A percentile compares a stretch with the other conserved stretches of the same genome.
These are phyloP conservation scores for Calvatia gigantea DNA, from an alignment of 768 basidiomycete genomes.

Conservation along the genomic window DNA sequence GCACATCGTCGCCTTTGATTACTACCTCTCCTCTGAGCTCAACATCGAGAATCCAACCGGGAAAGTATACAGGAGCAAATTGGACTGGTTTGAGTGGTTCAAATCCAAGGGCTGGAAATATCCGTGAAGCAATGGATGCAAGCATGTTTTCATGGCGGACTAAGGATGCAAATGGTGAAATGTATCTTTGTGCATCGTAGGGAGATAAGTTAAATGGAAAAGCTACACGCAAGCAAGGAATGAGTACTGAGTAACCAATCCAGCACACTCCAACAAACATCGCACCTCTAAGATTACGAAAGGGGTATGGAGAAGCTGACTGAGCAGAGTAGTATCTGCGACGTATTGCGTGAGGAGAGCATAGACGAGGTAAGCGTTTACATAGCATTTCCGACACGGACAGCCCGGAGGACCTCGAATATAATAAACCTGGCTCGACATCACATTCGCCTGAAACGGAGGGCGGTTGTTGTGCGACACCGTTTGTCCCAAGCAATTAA, in stretches of 20 bases:
- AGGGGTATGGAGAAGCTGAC: constrained; percentile 23
- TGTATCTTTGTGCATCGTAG: constrained; percentile 37
- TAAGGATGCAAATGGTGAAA: constrained; percentile 31
- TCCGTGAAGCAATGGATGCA: constrained; percentile 30
- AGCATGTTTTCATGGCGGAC: constrained; percentile 21
- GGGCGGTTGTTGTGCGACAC: neutral
- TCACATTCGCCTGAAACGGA: neutral
- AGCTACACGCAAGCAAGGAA: no score
- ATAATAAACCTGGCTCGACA: neutral
- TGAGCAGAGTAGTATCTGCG: neutral
- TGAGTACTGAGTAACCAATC: neutral
- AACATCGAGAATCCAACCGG: constrained; percentile 59
- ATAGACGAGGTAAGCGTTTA: constrained; percentile 5
- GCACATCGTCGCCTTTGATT: constrained; percentile 23
- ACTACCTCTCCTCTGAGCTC: constrained; percentile 40
- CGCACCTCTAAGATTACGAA: constrained; percentile 35
- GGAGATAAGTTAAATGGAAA: constrained; percentile 49
- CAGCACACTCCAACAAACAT: neutral
- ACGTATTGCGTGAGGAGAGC: neutral
- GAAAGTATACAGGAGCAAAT: constrained; percentile 55
- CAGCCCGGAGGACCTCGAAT: no score
- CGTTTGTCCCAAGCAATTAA: neutral
- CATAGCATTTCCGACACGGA: constrained; percentile 12
- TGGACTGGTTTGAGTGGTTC: constrained; percentile 39
- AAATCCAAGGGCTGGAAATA: constrained; percentile 35